These are phyloP conservation scores for Talaromyces piceae DNA, from an alignment of 2,329 filamentous ascomycete genomes.

Conservation along the genomic window DNA sequence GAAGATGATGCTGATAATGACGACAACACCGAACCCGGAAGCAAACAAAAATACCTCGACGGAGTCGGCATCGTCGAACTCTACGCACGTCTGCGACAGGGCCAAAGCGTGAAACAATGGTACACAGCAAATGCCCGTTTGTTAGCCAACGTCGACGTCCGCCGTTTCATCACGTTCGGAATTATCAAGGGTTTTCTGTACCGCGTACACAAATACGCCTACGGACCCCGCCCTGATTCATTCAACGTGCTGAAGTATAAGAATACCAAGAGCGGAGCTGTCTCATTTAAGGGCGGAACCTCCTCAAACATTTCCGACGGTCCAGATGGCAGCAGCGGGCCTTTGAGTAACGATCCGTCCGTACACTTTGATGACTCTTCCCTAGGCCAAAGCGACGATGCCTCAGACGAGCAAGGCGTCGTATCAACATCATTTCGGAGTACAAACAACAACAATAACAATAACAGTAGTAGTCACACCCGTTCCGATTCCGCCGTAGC, in stretches of 20 bases:
- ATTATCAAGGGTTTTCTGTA: conserved; percentile 93
- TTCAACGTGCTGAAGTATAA: conserved; percentile 15
- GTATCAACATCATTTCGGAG: conserved; percentile 7
- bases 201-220: conserved; percentile 83
- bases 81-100: conserved; percentile 77
- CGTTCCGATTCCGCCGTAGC: neutral
- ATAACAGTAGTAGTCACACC: conserved; percentile 4
- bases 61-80: conserved; percentile 61
- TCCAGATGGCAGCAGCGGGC: neutral
- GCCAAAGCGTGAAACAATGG: conserved; percentile 81
- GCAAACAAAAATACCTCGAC: conserved; percentile 28
- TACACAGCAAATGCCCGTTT: conserved; percentile 65
- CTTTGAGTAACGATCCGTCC: conserved; percentile 4
- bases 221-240: conserved; percentile 36
- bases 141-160: conserved; percentile 72
- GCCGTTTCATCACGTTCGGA: conserved; percentile 89
- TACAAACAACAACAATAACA: conserved; percentile 4
- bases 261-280: conserved; percentile 11
- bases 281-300: conserved; percentile 2
- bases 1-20: conserved; percentile 14
- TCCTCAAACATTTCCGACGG: neutral
- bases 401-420: neutral
- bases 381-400: neutral
- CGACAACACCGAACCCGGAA: conserved; percentile 2
- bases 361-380: neutral